Evolutionary conservation across 805 yeast species (phyloP), one percentile per base, ranked within the genome.

Genomic region (Grigorovia yakushimaensis): DNA sequence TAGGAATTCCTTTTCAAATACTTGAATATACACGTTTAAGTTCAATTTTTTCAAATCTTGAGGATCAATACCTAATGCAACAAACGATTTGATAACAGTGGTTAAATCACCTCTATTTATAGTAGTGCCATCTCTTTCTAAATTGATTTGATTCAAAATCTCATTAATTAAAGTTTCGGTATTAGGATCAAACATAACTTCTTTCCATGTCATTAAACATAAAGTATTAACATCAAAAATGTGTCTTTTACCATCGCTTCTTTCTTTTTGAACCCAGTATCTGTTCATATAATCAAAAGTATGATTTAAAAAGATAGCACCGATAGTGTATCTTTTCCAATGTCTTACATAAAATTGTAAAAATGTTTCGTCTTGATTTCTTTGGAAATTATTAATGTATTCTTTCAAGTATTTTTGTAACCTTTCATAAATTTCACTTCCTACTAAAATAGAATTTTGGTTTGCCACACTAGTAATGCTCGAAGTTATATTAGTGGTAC

Each of bases 241-340:
- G 59, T 87, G 88, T 53, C 88, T 76, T 58, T 87, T 79, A 17
- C 97, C 97, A 62, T 91, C 97, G 40, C 88, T 84, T 60, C 98
- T 77, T 66, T 91, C 98, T 60, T 94, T 89, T 56, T 84, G 85
- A 41, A 94, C 96, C 98, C 98, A 93, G 67, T 91, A 93, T 51
- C 98, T 77, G 66, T 93, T 93, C 77, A 93, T 81, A 66, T 93
- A 93, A 64, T 91, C 96, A 59, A 93, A 86, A 5, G 94, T 89
- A 62, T 94, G 93, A 64, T 88, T 88, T 63, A 93, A 69, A 65
- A 87, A 85, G 15, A 88, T 84, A 1, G 98, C 95, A 23, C 98
- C 98, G 46, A 87, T 80, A 20, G 94, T 79, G 63, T 77, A 93
- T 50, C 98, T 77, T 52, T 81, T 80, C 96, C 98, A 94, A 54